Conservation (phyloP, 345 rosid genomes). For the Nephelium lappaceum region DNA sequence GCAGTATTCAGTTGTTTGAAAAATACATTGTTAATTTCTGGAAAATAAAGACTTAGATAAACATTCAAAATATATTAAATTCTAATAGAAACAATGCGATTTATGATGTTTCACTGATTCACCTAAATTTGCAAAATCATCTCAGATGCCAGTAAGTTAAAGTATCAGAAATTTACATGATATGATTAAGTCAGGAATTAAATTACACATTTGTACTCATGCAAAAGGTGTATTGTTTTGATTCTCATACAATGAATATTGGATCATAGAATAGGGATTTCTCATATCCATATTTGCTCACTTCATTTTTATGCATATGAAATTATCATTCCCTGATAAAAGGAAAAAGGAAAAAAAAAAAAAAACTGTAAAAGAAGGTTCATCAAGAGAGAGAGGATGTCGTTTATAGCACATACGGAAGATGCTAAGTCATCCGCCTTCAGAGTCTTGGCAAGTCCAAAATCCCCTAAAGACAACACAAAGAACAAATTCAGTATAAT, state of each 20-base stretch:
- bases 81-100: neutral
- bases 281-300: neutral
- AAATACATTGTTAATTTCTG: neutral
- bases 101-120: neutral
- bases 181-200: neutral
- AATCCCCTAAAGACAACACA: constrained; percentile 69
- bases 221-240: neutral
- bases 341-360: neutral
- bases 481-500: constrained; percentile 13
- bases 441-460: constrained; percentile 95
- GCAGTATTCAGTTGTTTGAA: neutral
- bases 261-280: neutral
- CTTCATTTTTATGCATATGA: neutral
- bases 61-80: neutral
- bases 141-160: neutral
- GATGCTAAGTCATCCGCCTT: constrained; percentile 97
- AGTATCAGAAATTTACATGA: neutral
- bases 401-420: constrained; percentile 56
- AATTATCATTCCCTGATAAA: neutral
- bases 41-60: neutral
- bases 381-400: neutral
- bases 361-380: neutral
- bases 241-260: neutral
- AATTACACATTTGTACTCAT: neutral
- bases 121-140: neutral